Conservation (phyloP, 78 protist species). For the Dictyostelium citrinum region DNA sequence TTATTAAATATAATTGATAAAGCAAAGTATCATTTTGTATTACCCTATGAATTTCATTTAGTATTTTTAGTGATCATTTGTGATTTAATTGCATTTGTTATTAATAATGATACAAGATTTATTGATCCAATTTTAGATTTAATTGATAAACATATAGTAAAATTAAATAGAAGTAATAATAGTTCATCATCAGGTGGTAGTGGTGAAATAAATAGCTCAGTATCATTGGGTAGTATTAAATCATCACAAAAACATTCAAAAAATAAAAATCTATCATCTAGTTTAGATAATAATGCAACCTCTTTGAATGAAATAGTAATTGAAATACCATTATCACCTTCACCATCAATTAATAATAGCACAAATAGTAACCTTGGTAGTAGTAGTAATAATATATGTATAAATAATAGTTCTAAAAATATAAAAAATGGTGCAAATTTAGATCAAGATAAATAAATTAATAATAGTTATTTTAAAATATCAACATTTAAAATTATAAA, state of each 20-base stretch:
- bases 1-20: neutral
- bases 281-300: neutral
- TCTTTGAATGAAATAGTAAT: neutral
- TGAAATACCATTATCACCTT: neutral
- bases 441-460: neutral
- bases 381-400: no score
- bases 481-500: no score
- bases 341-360: neutral
- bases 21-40: constrained; percentile 7
- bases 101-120: neutral
- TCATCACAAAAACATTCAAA: neutral
- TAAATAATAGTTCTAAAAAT: neutral
- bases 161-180: neutral
- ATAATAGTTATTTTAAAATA: no score
- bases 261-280: neutral
- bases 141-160: neutral
- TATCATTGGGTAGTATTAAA: neutral
- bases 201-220: neutral
- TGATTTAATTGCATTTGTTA: constrained; percentile 9
- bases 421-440: neutral
- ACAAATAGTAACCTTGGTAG: neutral
- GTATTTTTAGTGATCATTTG: neutral
- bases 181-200: neutral
- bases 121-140: neutral
- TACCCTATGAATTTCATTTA: constrained; percentile 9